phyloP scores from a whole-genome alignment of 2,329 filamentous ascomycete genomes.

The Aspergillus sojae region DNA sequence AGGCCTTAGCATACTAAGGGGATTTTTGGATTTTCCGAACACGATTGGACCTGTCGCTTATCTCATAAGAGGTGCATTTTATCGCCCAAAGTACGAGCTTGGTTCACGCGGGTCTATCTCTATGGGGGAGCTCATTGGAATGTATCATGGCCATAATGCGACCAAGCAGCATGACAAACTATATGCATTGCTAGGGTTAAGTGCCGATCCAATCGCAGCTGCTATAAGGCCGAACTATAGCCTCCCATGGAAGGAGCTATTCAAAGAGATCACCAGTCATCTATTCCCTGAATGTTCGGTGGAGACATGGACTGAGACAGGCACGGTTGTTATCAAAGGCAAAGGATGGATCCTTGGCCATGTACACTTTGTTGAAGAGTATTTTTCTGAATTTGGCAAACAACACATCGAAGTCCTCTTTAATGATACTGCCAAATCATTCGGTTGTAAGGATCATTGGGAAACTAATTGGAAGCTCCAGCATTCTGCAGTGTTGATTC shows the following conservation, averaged over 20 bases:
- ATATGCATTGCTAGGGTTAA: background rate
- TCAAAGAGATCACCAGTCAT: background rate
- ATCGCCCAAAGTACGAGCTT: background rate
- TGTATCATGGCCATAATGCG: background rate
- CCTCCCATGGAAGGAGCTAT: background rate
- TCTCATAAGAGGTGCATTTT: background rate
- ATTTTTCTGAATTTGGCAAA: background rate
- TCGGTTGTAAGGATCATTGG: rapidly evolving
- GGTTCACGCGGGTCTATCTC: background rate
- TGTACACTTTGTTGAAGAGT: background rate
- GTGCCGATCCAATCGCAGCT: background rate
- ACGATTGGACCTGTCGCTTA: background rate
- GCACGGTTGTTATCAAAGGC: background rate
- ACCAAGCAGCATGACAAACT: background rate
- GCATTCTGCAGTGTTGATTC: background rate
- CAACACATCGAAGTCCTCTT: background rate
- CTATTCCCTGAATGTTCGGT: background rate
- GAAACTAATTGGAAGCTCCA: background rate
- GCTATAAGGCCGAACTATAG: background rate
- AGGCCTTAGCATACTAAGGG: conserved; percentile 1
- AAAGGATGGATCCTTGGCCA: background rate
- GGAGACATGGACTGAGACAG: background rate
- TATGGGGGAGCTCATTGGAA: background rate
- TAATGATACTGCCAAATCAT: background rate
- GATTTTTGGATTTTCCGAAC: too few relatives aligned